Evolutionary conservation across 495 filamentous ascomycete species (phyloP).

Genomic region (Daldinia bambusicola): DNA sequence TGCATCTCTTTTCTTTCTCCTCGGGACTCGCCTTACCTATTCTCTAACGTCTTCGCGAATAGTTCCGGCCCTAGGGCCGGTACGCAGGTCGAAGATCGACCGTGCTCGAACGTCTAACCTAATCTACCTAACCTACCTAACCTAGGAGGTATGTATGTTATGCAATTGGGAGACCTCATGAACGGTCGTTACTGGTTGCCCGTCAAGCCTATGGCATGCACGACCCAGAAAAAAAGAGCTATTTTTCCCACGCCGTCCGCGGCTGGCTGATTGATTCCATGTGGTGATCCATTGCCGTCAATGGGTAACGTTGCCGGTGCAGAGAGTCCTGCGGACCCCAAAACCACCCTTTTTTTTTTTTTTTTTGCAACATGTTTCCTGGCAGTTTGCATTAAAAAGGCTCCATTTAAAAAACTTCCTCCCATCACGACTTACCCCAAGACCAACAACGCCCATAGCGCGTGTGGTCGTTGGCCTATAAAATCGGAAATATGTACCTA

Average conservation of each 20-base stretch:
- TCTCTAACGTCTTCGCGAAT: slow-evolving; percentile 35
- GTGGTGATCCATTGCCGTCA: slow-evolving; percentile 33
- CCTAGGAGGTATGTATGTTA: too few relatives aligned
- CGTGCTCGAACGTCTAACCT: slow-evolving; percentile 15
- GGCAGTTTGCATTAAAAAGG: slow-evolving; percentile 25
- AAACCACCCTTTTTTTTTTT: slow-evolving; percentile 30
- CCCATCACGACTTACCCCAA: slow-evolving; percentile 19
- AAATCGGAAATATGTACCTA: neutral
- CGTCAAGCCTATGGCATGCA: slow-evolving; percentile 42
- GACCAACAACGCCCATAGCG: slow-evolving; percentile 1
- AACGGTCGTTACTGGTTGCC: slow-evolving; percentile 27
- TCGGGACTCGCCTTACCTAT: slow-evolving; percentile 2
- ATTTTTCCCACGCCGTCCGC: slow-evolving; percentile 43
- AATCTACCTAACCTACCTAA: neutral
- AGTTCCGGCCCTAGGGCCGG: slow-evolving; percentile 27
- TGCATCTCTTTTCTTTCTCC: slow-evolving; percentile 2
- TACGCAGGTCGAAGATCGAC: slow-evolving; percentile 37
- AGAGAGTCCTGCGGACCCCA: slow-evolving; percentile 37
- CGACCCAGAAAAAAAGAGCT: slow-evolving; percentile 29
- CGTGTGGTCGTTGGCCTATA: neutral
- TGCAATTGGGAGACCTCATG: slow-evolving; percentile 33
- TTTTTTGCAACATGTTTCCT: slow-evolving; percentile 27
- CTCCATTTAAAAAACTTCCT: slow-evolving; percentile 8
- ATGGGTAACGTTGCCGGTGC: slow-evolving; percentile 35
- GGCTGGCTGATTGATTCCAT: slow-evolving; percentile 37